These are phyloP conservation scores for Hypoxylon sp. DNA, from an alignment of 2,329 filamentous ascomycete species.

Conservation along the genomic window DNA sequence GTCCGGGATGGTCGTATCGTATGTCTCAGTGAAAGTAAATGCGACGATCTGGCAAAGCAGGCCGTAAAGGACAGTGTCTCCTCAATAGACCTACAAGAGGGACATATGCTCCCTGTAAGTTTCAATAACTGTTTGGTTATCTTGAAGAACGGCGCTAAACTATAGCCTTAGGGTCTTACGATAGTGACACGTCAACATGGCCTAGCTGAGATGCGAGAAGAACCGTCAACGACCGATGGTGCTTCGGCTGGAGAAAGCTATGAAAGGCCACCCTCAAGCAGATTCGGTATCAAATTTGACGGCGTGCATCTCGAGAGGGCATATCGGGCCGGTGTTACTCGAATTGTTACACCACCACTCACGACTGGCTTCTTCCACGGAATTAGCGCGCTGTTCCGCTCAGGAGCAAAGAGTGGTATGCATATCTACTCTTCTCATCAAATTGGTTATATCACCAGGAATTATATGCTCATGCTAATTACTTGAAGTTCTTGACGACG, in stretches of 20 bases:
- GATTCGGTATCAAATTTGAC: slow-evolving; percentile 33
- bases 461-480: not conserved
- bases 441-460: not conserved
- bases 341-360: slow-evolving; percentile 31
- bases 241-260: slow-evolving; percentile 25
- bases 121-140: no score
- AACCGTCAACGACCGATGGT: slow-evolving; percentile 33
- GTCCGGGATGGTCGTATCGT: slow-evolving; percentile 25
- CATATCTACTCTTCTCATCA: not conserved
- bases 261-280: slow-evolving; percentile 22
- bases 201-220: slow-evolving; percentile 28
- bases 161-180: slow-evolving; percentile 25
- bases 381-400: slow-evolving; percentile 30
- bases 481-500: slow-evolving; percentile 30
- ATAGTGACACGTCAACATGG: slow-evolving; percentile 32
- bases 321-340: slow-evolving; percentile 28
- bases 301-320: slow-evolving; percentile 32
- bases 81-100: slow-evolving; percentile 16
- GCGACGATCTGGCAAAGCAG: slow-evolving; percentile 12
- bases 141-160: no score
- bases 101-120: slow-evolving; percentile 28
- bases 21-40: slow-evolving; percentile 26
- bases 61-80: slow-evolving; percentile 16
- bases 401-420: slow-evolving; percentile 33
- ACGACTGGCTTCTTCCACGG: slow-evolving; percentile 34